Base-by-base conservation (phyloP, 202 grass and related monocot species). In the Panicum virgatum region DNA sequence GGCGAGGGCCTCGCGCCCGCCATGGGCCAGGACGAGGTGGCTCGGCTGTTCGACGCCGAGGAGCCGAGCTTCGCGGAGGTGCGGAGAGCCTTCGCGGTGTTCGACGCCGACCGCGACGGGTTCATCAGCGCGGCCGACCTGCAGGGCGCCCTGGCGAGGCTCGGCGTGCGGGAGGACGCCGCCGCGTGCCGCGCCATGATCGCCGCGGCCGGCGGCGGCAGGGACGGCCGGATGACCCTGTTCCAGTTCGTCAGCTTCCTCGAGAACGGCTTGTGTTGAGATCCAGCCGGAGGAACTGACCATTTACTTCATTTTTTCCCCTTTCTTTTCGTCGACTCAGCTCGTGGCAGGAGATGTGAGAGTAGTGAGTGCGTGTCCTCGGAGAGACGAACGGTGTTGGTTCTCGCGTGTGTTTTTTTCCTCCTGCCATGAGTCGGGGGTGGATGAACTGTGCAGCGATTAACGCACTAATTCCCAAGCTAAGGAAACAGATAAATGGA, bases 1-100 rank as follows among this genome's bases (percentile, higher is more conserved):
- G 69, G 69, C 46, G 69, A 72, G 46, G 89, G 89, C 7, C 37
- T 87, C 3, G 72, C 25, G 38, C 1, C 82, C 46, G 46, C 36
- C 19, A 43, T 87, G 36, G 83, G 79, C 74, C 69, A 37, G 56
- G 42, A 43, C 38, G 91, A 94, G 48, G 72, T 82, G 29, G 16
- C 53, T 1, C 11, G 27, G 20, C 15, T 97, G 64, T 97, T 97
- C 48, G 89, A 94, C 63, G 82, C 88, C 79, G 83, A 80, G 4
- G 94, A 97, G 82, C 91, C 94, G 0, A 93, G 94, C 39, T 81
- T 97, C 82, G 75, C 72, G 27, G 94, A 97, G 87, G 87, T 88
- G 40, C 72, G 84, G 27, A 46, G 75, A 46, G 89, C 82, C 12
- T 97, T 97, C 82, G 74, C 69, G 15, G 78, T 94, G 64, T 88